phyloP scores from a whole-genome alignment of 1,139 yeast genomes.

The Hanseniaspora sp. region DNA sequence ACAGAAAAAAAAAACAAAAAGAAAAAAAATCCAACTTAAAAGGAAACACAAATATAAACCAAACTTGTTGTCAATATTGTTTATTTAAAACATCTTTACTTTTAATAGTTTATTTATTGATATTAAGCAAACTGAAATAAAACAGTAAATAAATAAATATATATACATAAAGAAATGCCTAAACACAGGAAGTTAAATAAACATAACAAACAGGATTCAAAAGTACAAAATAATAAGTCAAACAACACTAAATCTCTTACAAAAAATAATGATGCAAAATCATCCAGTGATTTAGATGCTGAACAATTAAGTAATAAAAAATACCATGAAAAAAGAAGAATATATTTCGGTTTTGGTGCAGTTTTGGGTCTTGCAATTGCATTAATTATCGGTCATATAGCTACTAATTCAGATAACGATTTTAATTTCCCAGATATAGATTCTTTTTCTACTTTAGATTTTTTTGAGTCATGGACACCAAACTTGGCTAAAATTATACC shows the following conservation, averaged over 20 bases:
- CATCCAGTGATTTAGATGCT: neutral
- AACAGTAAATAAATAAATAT: too few species aligned
- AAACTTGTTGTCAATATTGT: too few species aligned
- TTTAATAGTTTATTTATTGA: too few species aligned
- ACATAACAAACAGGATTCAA: neutral
- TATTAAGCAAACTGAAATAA: too few species aligned
- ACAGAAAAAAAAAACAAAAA: neutral
- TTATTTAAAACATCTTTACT: too few species aligned
- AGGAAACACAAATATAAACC: neutral
- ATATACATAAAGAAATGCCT: too few species aligned
- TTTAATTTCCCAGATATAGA: constrained; percentile 40
- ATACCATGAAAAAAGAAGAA: constrained; percentile 28
- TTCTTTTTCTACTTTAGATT: constrained; percentile 42
- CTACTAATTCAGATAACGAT: constrained; percentile 31
- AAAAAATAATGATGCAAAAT: neutral
- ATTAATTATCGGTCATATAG: constrained; percentile 47
- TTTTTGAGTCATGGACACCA: constrained; percentile 56
- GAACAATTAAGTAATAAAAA: constrained; percentile 2
- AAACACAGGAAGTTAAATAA: too few species aligned
- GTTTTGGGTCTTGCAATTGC: constrained; percentile 59
- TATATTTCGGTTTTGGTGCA: constrained; percentile 47
- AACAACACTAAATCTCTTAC: too few species aligned
- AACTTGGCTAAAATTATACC: constrained; percentile 56
- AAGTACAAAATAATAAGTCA: neutral
- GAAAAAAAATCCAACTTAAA: neutral